These are phyloP conservation scores for Leptoxyphium fumago DNA, from an alignment of 2,329 filamentous ascomycete genomes.

Conservation along the genomic window DNA sequence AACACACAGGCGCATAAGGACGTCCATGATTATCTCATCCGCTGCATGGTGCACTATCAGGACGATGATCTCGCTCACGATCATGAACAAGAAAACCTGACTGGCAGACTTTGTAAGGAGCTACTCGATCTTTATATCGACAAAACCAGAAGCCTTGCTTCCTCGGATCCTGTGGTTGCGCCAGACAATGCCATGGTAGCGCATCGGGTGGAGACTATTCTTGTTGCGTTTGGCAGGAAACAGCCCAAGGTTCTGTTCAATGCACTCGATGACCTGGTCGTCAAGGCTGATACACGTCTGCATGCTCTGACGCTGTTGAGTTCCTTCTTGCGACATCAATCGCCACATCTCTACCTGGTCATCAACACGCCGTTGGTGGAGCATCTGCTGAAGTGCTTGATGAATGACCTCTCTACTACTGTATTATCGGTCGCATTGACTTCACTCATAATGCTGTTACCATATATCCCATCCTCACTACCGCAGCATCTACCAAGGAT, in stretches of 20 bases:
- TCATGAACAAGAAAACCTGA: slow-evolving; percentile 34
- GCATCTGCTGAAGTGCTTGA: slow-evolving; percentile 57
- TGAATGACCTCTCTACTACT: slow-evolving; percentile 63
- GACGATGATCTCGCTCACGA: slow-evolving; percentile 38
- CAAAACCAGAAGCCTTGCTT: slow-evolving; percentile 24
- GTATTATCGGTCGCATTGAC: slow-evolving; percentile 63
- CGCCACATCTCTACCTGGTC: slow-evolving; percentile 64
- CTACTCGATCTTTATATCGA: slow-evolving; percentile 30
- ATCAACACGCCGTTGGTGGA: slow-evolving; percentile 57
- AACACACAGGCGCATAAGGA: slow-evolving; percentile 52
- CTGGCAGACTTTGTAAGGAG: slow-evolving; percentile 45
- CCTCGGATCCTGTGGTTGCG: slow-evolving; percentile 21
- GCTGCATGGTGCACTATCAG: slow-evolving; percentile 48
- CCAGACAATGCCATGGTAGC: slow-evolving; percentile 32
- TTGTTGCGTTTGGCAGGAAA: slow-evolving; percentile 46
- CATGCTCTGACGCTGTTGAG: slow-evolving; percentile 52
- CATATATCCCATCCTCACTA: slow-evolving; percentile 62
- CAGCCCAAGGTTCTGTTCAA: slow-evolving; percentile 56
- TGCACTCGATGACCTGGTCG: slow-evolving; percentile 50
- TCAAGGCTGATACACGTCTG: slow-evolving; percentile 48
- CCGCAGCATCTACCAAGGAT: slow-evolving; percentile 54
- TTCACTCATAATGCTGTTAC: slow-evolving; percentile 65
- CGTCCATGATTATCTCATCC: slow-evolving; percentile 48
- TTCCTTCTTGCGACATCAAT: slow-evolving; percentile 59
- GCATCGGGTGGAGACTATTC: slow-evolving; percentile 37